Conservation (phyloP, 768 basidiomycete genomes). For the Clavaria fumosa region DNA sequence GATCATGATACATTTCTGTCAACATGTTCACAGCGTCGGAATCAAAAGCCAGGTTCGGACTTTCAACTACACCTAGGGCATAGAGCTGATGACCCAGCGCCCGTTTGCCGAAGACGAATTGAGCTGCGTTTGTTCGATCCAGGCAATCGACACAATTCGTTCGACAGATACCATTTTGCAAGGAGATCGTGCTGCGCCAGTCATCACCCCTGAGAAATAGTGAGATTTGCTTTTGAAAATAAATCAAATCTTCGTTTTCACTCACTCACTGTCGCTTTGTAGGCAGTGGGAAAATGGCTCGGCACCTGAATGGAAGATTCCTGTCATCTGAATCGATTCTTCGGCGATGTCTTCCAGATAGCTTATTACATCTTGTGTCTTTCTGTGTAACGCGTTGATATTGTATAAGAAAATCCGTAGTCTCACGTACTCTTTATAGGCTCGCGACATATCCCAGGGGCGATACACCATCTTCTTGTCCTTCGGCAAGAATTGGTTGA, state of each 20-base stretch:
- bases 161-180: slow-evolving; percentile 87
- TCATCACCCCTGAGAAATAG: slow-evolving; percentile 14
- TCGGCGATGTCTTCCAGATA: slow-evolving; percentile 92
- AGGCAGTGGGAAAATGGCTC: slow-evolving; percentile 67
- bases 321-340: slow-evolving; percentile 78
- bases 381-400: slow-evolving; percentile 31
- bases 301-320: slow-evolving; percentile 90
- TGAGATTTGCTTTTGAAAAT: no score
- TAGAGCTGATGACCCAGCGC: slow-evolving; percentile 92
- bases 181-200: slow-evolving; percentile 53
- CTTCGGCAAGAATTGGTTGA: slow-evolving; percentile 88
- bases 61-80: slow-evolving; percentile 79
- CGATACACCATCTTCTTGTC: slow-evolving; percentile 82
- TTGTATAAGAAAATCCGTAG: not conserved
- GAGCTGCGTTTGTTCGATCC: slow-evolving; percentile 91
- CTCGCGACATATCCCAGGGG: slow-evolving; percentile 92
- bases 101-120: slow-evolving; percentile 92
- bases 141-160: slow-evolving; percentile 97
- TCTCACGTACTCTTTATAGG: slow-evolving; percentile 70
- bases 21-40: slow-evolving; percentile 93
- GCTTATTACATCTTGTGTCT: slow-evolving; percentile 90
- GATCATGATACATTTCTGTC: slow-evolving; percentile 98
- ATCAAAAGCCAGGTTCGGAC: slow-evolving; percentile 77
- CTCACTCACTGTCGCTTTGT: slow-evolving; percentile 29
- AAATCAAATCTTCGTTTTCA: no score